Evolutionary conservation across 805 yeast genomes (phyloP).

Genomic region (Cyberlindnera misumaiensis): DNA sequence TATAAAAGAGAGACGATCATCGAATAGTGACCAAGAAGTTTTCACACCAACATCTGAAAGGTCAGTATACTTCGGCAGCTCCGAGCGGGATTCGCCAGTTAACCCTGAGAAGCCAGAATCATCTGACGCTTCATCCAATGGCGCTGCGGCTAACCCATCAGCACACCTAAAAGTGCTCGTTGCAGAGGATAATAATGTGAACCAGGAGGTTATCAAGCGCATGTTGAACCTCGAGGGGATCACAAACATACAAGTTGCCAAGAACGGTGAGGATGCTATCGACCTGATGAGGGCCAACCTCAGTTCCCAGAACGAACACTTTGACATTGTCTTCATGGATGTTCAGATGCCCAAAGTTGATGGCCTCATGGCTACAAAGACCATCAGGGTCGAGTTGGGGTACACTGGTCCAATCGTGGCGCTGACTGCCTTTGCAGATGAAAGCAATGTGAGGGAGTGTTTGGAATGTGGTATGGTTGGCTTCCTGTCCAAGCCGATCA

Average conservation of each 20-base stretch:
- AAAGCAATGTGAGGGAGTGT: constrained; percentile 81
- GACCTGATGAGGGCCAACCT: constrained; percentile 40
- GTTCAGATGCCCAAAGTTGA: constrained; percentile 95
- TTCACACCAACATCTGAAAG: constrained; percentile 11
- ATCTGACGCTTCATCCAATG: constrained; percentile 1
- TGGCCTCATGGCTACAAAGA: constrained; percentile 77
- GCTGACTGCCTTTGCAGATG: constrained; percentile 92
- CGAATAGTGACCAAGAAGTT: constrained; percentile 1
- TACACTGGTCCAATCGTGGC: constrained; percentile 81
- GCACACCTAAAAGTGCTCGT: constrained; percentile 51
- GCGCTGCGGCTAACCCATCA: constrained; percentile 5
- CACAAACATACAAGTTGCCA: constrained; percentile 63
- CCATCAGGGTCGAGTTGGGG: constrained; percentile 62
- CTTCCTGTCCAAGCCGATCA: constrained; percentile 81
- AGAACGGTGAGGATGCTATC: constrained; percentile 89
- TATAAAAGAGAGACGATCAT: background rate
- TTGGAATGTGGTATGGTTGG: constrained; percentile 89
- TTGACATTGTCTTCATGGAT: constrained; percentile 87
- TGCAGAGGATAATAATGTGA: constrained; percentile 91
- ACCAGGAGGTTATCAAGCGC: constrained; percentile 87
- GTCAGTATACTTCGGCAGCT: constrained; percentile 8
- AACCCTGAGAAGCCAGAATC: constrained; percentile 25
- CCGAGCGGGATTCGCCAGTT: constrained; percentile 31
- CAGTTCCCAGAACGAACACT: constrained; percentile 29
- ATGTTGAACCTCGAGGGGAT: constrained; percentile 86